Evolutionary conservation across 2,329 filamentous ascomycete species (phyloP).

Genomic region (Neofusicoccum cordaticola): DNA sequence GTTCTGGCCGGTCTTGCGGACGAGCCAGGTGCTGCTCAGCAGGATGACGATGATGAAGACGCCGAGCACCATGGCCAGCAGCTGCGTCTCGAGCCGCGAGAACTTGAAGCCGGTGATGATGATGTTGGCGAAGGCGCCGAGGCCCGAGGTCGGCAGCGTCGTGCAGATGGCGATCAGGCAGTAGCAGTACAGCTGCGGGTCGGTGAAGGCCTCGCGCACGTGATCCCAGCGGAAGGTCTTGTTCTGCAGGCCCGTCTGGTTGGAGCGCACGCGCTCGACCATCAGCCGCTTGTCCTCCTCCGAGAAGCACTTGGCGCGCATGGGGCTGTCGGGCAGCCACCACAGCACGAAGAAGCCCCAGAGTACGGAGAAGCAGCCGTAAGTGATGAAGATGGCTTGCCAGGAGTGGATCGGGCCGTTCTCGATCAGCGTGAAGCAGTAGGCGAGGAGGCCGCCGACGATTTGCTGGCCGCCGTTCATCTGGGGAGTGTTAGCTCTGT

Average conservation of each 20-base stretch:
- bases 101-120: slow-evolving; percentile 71
- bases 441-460: slow-evolving; percentile 59
- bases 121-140: slow-evolving; percentile 71
- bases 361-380: slow-evolving; percentile 47
- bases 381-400: slow-evolving; percentile 39
- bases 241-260: slow-evolving; percentile 42
- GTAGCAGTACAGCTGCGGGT: slow-evolving; percentile 55
- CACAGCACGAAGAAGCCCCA: slow-evolving; percentile 51
- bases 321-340: slow-evolving; percentile 64
- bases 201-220: slow-evolving; percentile 52
- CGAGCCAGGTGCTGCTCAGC: slow-evolving; percentile 63
- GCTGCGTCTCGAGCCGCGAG: slow-evolving; percentile 63
- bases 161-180: slow-evolving; percentile 66
- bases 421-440: slow-evolving; percentile 57
- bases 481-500: slow-evolving; percentile 34
- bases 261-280: slow-evolving; percentile 51
- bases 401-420: slow-evolving; percentile 56
- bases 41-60: slow-evolving; percentile 71
- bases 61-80: slow-evolving; percentile 72
- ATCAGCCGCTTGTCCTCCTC: slow-evolving; percentile 58
- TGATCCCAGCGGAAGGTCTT: slow-evolving; percentile 53
- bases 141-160: slow-evolving; percentile 68
- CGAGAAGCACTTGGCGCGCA: slow-evolving; percentile 57
- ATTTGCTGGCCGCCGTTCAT: slow-evolving; percentile 75
- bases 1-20: slow-evolving; percentile 68